Percentiles rank a stretch among this genome's conserved stretches.
These are phyloP conservation scores for Dryas octopetala DNA, from an alignment of 306 rosid species.

Conservation along the genomic window DNA sequence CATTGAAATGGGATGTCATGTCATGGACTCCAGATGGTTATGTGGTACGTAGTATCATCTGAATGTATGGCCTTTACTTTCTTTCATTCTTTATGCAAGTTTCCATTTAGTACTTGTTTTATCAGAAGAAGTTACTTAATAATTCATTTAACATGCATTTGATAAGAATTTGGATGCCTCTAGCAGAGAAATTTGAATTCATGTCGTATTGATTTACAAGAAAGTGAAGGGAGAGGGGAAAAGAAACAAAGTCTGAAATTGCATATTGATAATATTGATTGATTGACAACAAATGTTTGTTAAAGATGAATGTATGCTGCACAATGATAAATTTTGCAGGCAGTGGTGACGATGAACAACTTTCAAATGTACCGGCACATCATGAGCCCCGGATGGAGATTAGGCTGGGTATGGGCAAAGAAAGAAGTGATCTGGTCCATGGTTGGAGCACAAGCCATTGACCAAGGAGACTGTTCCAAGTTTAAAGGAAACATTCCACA, in stretches of 20 bases:
- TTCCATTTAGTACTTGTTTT: background rate
- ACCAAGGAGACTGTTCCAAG: constrained; percentile 83
- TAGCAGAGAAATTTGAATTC: no score
- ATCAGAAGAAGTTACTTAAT: background rate
- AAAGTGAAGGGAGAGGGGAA: no score
- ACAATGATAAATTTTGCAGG: background rate
- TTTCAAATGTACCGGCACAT: constrained; percentile 19
- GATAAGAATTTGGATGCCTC: background rate
- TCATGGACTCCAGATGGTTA: constrained; percentile 70
- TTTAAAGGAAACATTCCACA: constrained; percentile 65
- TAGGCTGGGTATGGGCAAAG: constrained; percentile 16
- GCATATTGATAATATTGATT: background rate
- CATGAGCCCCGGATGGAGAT: constrained; percentile 5
- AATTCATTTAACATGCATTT: background rate
- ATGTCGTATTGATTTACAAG: no score
- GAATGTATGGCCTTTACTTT: background rate
- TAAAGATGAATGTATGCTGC: background rate
- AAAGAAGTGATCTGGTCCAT: constrained; percentile 36
- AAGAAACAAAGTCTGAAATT: no score
- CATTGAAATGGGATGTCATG: constrained; percentile 71
- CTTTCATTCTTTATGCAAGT: background rate
- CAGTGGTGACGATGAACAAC: constrained; percentile 12
- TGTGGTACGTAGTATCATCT: constrained; percentile 34
- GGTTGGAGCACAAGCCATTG: constrained; percentile 76
- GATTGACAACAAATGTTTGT: background rate